Base-by-base conservation (phyloP, 2,329 filamentous ascomycete species). In the Cryphonectria radicalis region DNA sequence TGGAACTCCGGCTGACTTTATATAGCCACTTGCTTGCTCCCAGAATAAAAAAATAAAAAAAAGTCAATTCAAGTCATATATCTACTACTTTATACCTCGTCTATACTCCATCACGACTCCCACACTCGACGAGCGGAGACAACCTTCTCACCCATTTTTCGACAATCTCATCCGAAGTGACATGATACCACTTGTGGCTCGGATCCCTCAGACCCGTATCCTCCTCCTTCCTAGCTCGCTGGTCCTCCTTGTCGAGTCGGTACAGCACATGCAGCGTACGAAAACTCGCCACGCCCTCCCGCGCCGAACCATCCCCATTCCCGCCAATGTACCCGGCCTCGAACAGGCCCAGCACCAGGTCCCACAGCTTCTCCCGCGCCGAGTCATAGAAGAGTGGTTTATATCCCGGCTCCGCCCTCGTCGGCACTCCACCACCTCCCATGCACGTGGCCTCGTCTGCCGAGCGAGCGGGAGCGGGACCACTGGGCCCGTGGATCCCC, bases 171-270 rank as follows among this genome's bases (percentile, higher is more conserved):
- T 72, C 68, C 13, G 68, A 28, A 14, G 65, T 70, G 19, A 46
- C 71, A 35, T 72, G 65, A 22, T 70, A 70, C 68, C 71, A 72
- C n/a, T 13, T 1, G 42, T 72, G 68, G 7, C n/a, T 53, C 8
- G 68, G 68, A 10, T 68, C 64, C 25, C 53, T 60, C 55, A 72
- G 25, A 17, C 63, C 63, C n/a, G 63, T 65, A 2, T 68, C 71
- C 62, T 68, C 68, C n/a, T 68, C 53, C 13, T 40, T 40, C 22
- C 60, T 43, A 6, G 42, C 57, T 19, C 71, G 43, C 42, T n/a
- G 46, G 14, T 72, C 50, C 65, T 72, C 71, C 19, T 66, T 40
- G 2, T 72, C 64, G n/a, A 72, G n/a, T 17, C 65, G 66, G 35
- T 68, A 72, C 42, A 72, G 37, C 25, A 68, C 60, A 46, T 72